Base-by-base conservation (phyloP, 192 early-diverging fungal species). In the Podochytrium sp. region DNA sequence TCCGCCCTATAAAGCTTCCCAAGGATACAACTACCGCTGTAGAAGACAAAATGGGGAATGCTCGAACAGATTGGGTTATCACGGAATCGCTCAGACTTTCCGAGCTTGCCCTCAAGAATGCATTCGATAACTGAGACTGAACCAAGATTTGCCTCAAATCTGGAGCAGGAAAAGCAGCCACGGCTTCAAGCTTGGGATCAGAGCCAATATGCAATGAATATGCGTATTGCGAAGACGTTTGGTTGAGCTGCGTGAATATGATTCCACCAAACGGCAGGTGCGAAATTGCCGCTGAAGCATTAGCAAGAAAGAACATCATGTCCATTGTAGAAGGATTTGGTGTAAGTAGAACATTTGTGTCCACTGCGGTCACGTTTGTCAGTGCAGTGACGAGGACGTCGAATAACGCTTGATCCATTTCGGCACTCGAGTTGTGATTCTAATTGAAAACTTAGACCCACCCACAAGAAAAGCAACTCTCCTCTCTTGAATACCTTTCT, bases 1-100 rank as follows among this genome's bases (percentile, higher is more conserved):
- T 83, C 27, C 85, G 57, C 16, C 91, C 91, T 25, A 92, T 76
- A 32, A 86, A 40, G 4, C 85, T 70, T 5, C 79, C 85, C 47
- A 90, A 73, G 7, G 86, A 83, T 49, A 92, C 23, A 2, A 80
- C 59, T n/a, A 89, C 52, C 20, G 71, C 77, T 3, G 84, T 85
- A 7, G 67, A 75, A n/a, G 56, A 71, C 38, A 89, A 29, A 59
- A 75, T 20, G 23, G 91, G 91, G 76, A 92, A 80, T 50, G 80
- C 81, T 7, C 91, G 80, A 58, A 86, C 75, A 4, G 87, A 86
- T 74, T 91, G 91, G 7, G 89, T 85, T 27, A 92, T 92, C 49
- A 75, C 72, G 12, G 80, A 29, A 56, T 62, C 74, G 2, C 74
- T 65, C 2, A 78, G 63, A 2, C 58, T 50, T 0, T 79, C 64